Evolutionary conservation across 1,284 basidiomycete genomes (phyloP), one percentile per base, ranked within the genome.

Genomic region (Cutaneotrichosporon cavernicola): DNA sequence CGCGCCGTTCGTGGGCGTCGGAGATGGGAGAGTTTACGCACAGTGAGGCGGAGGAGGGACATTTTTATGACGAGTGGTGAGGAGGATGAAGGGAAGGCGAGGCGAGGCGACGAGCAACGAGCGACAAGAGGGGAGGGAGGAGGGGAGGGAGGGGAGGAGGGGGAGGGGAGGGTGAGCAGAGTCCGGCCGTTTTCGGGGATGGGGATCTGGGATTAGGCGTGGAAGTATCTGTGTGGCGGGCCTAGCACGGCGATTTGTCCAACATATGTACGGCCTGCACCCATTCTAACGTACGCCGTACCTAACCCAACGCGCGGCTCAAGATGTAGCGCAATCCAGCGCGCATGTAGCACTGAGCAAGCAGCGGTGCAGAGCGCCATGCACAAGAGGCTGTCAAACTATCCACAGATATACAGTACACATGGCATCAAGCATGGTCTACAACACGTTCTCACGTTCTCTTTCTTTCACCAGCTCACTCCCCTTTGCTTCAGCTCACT

Each of bases 31-130:
- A 46, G 14, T 49, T 16, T 47, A 76, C 73, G 64, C 65, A 77
- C 74, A 65, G 68, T 63, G 70, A 77, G 63, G 65, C 75, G 76
- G 70, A 79, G 69, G 67, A 77, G 69, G 63, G 76, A 78, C 78
- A 80, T 80, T 70, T 65, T 77, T 67, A 63, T 22, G 58, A 55
- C 30, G 59, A 58, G 51, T 59, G 61, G 52, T 47, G 61, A 55
- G 49, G 51, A 43, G 55, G 46, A 51, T 46, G 62, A 57, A 50
- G 31, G 26, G 36, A 31, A 43, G 46, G 30, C 21, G 43, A 56
- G 47, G 31, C 21, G 31, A 49, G 46, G 30, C 32, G 43, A 56
- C 36, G 31, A 16, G 31, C 31, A 34, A 49, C 40, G 30, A 32
- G 43, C 38, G 47, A 26, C 32, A 31, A 21, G 26, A 31, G 46